phyloP scores from a whole-genome alignment of 2,329 filamentous ascomycete genomes.

The Mariannaea elegans region DNA sequence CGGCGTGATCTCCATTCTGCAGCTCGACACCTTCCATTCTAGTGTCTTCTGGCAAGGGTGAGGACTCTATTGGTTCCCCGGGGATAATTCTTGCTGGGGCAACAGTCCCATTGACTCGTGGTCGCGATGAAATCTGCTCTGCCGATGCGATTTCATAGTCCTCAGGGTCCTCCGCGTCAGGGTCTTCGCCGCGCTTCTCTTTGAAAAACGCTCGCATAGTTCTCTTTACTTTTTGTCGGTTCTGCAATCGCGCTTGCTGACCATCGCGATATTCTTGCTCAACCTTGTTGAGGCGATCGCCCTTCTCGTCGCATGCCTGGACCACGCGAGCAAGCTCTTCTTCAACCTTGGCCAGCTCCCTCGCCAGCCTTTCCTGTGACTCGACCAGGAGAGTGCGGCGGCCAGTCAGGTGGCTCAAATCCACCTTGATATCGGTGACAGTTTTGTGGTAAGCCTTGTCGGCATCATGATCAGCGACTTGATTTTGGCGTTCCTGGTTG shows the following conservation, averaged over 20 bases:
- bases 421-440: slow-evolving; percentile 39
- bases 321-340: slow-evolving; percentile 46
- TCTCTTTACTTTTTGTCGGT: slow-evolving; percentile 38
- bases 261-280: slow-evolving; percentile 44
- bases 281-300: slow-evolving; percentile 45
- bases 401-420: slow-evolving; percentile 42
- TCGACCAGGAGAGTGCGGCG: slow-evolving; percentile 41
- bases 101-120: slow-evolving; percentile 23
- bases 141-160: slow-evolving; percentile 17
- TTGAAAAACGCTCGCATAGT: slow-evolving; percentile 48
- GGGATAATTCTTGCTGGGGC: background rate
- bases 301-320: slow-evolving; percentile 44
- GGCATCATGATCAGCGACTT: slow-evolving; percentile 32
- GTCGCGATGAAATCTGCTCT: slow-evolving; percentile 10
- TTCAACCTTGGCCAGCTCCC: slow-evolving; percentile 48
- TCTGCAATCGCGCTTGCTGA: slow-evolving; percentile 41
- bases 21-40: slow-evolving; percentile 34
- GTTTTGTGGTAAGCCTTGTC: slow-evolving; percentile 39
- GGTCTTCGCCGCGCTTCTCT: slow-evolving; percentile 40
- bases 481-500: slow-evolving; percentile 38
- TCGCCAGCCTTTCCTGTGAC: slow-evolving; percentile 40
- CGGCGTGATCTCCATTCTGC: slow-evolving; percentile 15
- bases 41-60: slow-evolving; percentile 12
- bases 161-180: slow-evolving; percentile 22
- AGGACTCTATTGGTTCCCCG: slow-evolving; percentile 5